Percentiles rank a stretch among this genome's conserved stretches.
Conservation (phyloP, 352 stramenopile genomes). For the Pythium volutum region DNA sequence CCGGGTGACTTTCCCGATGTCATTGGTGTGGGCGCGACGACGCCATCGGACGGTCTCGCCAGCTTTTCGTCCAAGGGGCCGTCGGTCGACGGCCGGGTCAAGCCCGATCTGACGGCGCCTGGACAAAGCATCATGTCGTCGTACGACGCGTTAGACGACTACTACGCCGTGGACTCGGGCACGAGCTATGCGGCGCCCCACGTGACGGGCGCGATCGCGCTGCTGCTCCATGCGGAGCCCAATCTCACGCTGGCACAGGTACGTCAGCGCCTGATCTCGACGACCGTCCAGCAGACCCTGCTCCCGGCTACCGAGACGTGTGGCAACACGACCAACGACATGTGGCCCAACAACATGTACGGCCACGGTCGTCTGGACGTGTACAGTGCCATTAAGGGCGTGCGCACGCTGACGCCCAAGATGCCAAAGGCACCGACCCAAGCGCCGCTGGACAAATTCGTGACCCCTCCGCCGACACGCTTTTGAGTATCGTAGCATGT, state of each 20-base stretch:
- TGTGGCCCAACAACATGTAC: conserved; percentile 11
- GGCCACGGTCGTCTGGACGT: conserved; percentile 2
- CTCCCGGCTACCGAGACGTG: neutral
- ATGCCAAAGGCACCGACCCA: neutral
- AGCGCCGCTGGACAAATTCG: neutral
- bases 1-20: conserved; percentile 18
- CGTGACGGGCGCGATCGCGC: conserved; percentile 23
- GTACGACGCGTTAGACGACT: conserved; percentile 13
- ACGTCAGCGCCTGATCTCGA: neutral
- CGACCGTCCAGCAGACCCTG: neutral
- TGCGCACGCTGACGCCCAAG: neutral
- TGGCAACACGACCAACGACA: neutral
- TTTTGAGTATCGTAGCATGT: neutral
- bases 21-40: conserved; percentile 7
- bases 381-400: neutral
- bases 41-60: conserved; percentile 15
- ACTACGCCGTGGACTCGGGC: conserved; percentile 29
- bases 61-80: conserved; percentile 29
- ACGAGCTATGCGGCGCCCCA: conserved; percentile 24
- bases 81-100: conserved; percentile 11
- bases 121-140: conserved; percentile 22
- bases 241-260: conserved; percentile 13
- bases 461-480: neutral
- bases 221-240: conserved; percentile 21
- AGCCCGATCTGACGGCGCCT: conserved; percentile 30